These are phyloP conservation scores for Clavispora carvajalis DNA, from an alignment of 805 yeast genomes.

Conservation along the genomic window DNA sequence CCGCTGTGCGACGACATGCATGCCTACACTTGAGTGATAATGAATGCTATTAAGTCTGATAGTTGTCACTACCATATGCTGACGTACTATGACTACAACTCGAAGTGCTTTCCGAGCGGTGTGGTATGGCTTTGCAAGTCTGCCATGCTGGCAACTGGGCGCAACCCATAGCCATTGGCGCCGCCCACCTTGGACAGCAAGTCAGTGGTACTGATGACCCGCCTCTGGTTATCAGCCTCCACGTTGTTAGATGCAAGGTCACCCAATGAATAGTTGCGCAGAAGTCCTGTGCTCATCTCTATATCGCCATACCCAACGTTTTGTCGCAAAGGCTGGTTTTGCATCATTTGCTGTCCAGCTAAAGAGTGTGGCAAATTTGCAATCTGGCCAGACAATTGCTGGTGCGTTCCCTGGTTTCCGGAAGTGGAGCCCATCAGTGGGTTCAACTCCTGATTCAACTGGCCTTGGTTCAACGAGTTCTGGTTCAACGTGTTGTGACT, in stretches of 20 bases:
- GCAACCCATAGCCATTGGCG: slow-evolving; percentile 6
- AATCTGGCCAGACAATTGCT: neutral
- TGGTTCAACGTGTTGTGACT: neutral
- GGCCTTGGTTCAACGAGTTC: neutral
- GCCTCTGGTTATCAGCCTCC: slow-evolving; percentile 15
- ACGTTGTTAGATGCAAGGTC: neutral
- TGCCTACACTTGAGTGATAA: no score
- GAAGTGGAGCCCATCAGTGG: neutral
- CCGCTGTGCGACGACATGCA: no score
- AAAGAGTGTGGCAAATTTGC: neutral
- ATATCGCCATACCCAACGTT: slow-evolving; percentile 7
- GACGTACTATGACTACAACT: no score
- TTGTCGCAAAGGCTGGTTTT: slow-evolving; percentile 4
- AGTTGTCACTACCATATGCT: no score
- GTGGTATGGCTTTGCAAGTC: slow-evolving; percentile 8
- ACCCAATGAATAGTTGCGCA: slow-evolving; percentile 3
- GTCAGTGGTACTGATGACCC: slow-evolving; percentile 31
- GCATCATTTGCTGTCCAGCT: slow-evolving; percentile 10
- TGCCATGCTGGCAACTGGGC: slow-evolving; percentile 16
- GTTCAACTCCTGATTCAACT: neutral
- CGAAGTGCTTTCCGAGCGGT: slow-evolving; percentile 8
- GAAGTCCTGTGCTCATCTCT: slow-evolving; percentile 6
- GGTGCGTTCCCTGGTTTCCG: neutral
- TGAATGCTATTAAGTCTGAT: no score
- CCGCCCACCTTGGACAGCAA: slow-evolving; percentile 17